Evolutionary conservation across 2,329 filamentous ascomycete species (phyloP), one percentile per base, ranked within the genome.

Genomic region (Mycosphaerella arachidis): DNA sequence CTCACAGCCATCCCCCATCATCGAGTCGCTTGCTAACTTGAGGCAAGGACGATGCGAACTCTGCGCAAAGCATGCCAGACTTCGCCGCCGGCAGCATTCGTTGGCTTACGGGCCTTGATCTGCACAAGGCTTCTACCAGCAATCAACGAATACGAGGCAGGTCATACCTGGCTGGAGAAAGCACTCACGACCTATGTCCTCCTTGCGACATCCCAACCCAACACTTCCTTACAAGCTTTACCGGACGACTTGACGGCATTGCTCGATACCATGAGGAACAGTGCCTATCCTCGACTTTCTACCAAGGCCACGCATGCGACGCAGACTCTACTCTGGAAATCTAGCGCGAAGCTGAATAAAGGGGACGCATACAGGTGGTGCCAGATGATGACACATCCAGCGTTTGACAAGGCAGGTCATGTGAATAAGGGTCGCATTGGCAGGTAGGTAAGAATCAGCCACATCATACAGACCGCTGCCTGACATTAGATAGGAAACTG

Each of bases 321-420:
- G 6, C 87, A 90, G 66, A 88, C 85, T 35, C 73, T 96, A 3
- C 76, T 96, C 3, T 97, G 92, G 91, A 94, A 91, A 74, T 83
- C 58, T 4, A 61, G 61, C 8, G 58, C 53, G 5, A 50, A 46
- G 9, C 24, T 58, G 6, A 45, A 57, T n/a, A 52, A 43, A 9
- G 24, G 35, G 20, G 29, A 43, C 10, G 58, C 56, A 9, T 27
- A 63, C 12, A 27, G 37, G 30, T 97, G 91, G 91, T 95, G 90
- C 67, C 79, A 74, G 7, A 71, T 91, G 18, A 86, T 89, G 0
- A 77, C 89, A 12, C 87, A 92, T 68, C 71, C 77, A 0, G 68
- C 90, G 0, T 92, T 97, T 64, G 75, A 81, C 12, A 83, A 83
- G 53, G 83, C 84, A 24, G 87, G 89, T 1, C 80, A 86, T 2